Evolutionary conservation across 176 grass and related monocot species (phyloP).

Genomic region (Eragrostis curvula): DNA sequence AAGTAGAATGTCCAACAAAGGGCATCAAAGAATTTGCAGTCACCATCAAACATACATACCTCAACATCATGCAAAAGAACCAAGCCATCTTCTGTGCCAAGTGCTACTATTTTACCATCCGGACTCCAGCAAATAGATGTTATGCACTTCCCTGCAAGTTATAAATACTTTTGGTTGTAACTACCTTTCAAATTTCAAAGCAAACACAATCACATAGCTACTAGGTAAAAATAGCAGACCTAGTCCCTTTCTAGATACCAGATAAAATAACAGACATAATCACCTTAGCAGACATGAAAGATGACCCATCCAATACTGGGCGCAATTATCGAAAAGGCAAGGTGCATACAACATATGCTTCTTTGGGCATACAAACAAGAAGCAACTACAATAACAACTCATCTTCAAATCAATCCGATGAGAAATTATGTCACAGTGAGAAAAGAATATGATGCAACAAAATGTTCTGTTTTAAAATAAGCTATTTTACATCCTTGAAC

Average conservation of each 20-base stretch:
- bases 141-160: constrained; percentile 71
- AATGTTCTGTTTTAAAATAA: background rate
- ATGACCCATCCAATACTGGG: background rate
- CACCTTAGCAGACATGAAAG: background rate
- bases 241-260: background rate
- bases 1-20: constrained; percentile 14
- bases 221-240: constrained; percentile 5
- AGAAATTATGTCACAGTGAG: background rate
- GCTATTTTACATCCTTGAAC: background rate
- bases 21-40: background rate
- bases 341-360: background rate
- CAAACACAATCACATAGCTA: background rate
- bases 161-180: constrained; percentile 30
- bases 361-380: constrained; percentile 4
- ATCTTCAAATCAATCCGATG: background rate
- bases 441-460: background rate
- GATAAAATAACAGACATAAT: background rate
- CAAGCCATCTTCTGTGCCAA: constrained; percentile 90
- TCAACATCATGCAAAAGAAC: constrained; percentile 93
- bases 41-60: constrained; percentile 52
- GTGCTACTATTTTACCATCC: constrained; percentile 88
- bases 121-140: constrained; percentile 97
- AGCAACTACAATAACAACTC: background rate
- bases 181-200: constrained; percentile 28
- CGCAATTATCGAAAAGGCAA: background rate